Base-by-base conservation (phyloP, 441 rosid genomes). In the Populus hybrid region DNA sequence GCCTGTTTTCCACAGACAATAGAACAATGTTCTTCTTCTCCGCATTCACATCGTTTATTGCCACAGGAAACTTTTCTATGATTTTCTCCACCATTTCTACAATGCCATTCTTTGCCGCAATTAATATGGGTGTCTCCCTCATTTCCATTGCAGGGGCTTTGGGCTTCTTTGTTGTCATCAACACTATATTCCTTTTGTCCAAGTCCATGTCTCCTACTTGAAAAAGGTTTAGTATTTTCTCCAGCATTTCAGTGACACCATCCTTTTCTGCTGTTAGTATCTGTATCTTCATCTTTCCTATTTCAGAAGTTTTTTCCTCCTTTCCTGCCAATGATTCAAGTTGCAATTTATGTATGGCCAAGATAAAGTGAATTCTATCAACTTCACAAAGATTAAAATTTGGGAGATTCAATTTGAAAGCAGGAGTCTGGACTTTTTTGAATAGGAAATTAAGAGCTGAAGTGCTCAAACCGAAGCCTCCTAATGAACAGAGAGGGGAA, bases 1-100 rank as follows among this genome's bases (percentile, higher is more conserved):
- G 84, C 33, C 84, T 67, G 26, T 82, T 53, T 40, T 74, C 77
- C 38, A 74, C 77, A 7, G 77, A 59, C 61, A 74, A 74, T 7
- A 64, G 63, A 56, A 74, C 77, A 5, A 65, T 5, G 18, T 75
- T 75, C 64, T 75, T 75, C 71, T 26, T 42, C 6, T 75, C 63
- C 9, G 50, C 35, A 18, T 31, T 35, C 21, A 31, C 11, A 50
- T 68, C 71, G 4, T 68, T 2, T 16, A 68, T 35, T 20, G 71
- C 71, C 11, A 35, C 42, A 7, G 71, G 77, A 23, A 33, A 74
- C 2, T 5, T 33, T 33, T 74, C 56, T 9, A 74, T 18, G 56
- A 74, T 16, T 26, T 74, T 26, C 69, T 23, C 69, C 68, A 74
- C 70, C 61, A 74, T 74, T 40, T 73, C 68, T 16, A 20, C 36